Percentiles rank a stretch among this genome's conserved stretches.
Evolutionary conservation across 345 rosid species (phyloP).

Genomic region (Nephelium lappaceum): DNA sequence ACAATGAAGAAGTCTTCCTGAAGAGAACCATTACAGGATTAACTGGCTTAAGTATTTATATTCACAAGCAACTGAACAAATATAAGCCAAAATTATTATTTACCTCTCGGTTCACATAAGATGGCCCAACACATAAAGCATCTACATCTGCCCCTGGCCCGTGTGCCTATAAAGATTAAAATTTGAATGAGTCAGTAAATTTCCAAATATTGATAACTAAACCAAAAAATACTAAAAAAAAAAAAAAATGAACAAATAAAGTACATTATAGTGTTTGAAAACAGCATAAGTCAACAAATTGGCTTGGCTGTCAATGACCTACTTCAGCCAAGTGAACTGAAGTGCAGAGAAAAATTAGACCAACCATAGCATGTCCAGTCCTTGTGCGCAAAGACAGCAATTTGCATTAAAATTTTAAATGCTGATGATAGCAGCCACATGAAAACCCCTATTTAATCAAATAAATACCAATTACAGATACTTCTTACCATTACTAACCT

Average conservation of each 20-base stretch:
- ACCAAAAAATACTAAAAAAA: neutral
- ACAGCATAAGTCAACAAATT: neutral
- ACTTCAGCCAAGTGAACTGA: neutral
- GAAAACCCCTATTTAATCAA: neutral
- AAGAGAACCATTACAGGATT: slow-evolving; percentile 10
- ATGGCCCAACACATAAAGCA: slow-evolving; percentile 92
- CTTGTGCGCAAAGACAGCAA: neutral
- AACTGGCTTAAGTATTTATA: neutral
- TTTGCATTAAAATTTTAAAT: neutral
- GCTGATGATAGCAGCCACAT: neutral
- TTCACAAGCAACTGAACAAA: neutral
- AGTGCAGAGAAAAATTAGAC: neutral
- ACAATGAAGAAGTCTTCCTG: slow-evolving; percentile 88
- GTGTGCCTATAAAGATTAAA: slow-evolving; percentile 58
- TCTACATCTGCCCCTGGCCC: slow-evolving; percentile 96
- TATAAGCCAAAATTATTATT: slow-evolving; percentile 8
- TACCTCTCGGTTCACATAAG: slow-evolving; percentile 89
- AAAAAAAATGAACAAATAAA: neutral
- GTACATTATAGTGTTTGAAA: neutral
- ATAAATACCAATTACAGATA: neutral
- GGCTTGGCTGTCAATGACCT: neutral
- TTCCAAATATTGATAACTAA: slow-evolving; percentile 1
- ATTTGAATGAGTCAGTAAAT: neutral
- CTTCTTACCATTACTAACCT: neutral
- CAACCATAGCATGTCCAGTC: neutral